These are phyloP conservation scores for Corylus heterophylla DNA, from an alignment of 306 rosid genomes.

Conservation along the genomic window DNA sequence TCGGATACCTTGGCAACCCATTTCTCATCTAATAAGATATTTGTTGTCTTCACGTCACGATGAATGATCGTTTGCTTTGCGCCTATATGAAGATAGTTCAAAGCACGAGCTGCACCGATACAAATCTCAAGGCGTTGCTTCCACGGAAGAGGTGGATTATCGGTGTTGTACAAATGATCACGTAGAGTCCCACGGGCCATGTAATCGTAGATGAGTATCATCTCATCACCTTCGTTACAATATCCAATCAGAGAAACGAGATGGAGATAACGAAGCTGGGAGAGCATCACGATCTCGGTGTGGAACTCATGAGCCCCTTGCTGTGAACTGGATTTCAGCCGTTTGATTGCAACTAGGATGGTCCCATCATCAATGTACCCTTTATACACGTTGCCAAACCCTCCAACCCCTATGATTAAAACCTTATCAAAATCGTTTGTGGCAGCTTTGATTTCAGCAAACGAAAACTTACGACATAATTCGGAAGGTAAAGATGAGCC, in stretches of 20 bases:
- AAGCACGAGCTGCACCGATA: too few species aligned
- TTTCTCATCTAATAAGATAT: too few species aligned
- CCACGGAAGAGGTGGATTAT: too few species aligned
- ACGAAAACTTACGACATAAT: constrained; percentile 28
- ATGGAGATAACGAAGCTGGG: constrained; percentile 19
- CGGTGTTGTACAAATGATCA: too few species aligned
- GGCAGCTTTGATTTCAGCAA: constrained; percentile 28
- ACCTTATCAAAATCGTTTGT: constrained; percentile 14
- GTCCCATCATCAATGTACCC: neutral
- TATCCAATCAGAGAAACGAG: constrained; percentile 28
- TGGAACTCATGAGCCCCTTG: constrained; percentile 28
- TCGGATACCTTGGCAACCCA: too few species aligned
- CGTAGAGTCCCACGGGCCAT: constrained; percentile 15
- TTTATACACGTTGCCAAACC: constrained; percentile 28
- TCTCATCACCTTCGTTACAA: constrained; percentile 12
- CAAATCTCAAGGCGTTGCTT: too few species aligned
- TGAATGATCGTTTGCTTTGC: too few species aligned
- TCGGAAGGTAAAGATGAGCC: neutral
- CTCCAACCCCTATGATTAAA: constrained; percentile 21
- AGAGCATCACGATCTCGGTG: constrained; percentile 26
- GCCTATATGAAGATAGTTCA: too few species aligned
- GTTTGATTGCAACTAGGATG: constrained; percentile 20
- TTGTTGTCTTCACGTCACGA: too few species aligned
- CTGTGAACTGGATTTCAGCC: constrained; percentile 13
- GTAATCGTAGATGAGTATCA: constrained; percentile 29